Evolutionary conservation across 306 rosid genomes (phyloP).

Genomic region (Abrus precatorius): DNA sequence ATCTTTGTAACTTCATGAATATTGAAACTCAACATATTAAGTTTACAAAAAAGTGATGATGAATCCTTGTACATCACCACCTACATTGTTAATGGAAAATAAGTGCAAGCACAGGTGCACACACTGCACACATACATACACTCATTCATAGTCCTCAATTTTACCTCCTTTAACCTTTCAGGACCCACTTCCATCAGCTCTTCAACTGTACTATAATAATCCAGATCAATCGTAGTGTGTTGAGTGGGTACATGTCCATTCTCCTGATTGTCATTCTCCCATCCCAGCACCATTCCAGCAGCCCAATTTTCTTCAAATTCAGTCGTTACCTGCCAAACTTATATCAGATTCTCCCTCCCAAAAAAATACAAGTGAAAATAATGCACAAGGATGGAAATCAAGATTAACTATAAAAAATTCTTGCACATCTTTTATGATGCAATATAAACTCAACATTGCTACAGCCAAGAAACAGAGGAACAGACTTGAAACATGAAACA

Average conservation of each 20-base stretch:
- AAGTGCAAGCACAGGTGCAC: no score
- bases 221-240: conserved; percentile 80
- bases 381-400: conserved; percentile 6
- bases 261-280: conserved; percentile 77
- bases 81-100: background rate
- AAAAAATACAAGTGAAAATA: conserved; percentile 6
- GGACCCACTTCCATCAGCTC: conserved; percentile 90
- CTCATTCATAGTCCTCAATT: conserved; percentile 4
- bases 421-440: background rate
- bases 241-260: conserved; percentile 66
- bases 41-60: background rate
- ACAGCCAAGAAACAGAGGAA: background rate
- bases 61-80: background rate
- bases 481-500: background rate
- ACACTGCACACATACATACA: background rate
- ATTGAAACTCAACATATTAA: conserved; percentile 33
- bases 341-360: conserved; percentile 40
- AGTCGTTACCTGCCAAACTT: conserved; percentile 63
- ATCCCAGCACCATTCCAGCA: conserved; percentile 69
- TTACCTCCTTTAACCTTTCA: conserved; percentile 94
- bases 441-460: conserved; percentile 4
- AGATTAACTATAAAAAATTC: background rate
- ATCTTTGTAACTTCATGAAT: background rate
- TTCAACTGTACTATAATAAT: conserved; percentile 86
- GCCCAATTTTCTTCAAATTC: conserved; percentile 93